A percentile compares a stretch with the other conserved stretches of the same genome.
These are phyloP conservation scores for Brassica nigra DNA, from an alignment of 345 rosid species.

Conservation along the genomic window DNA sequence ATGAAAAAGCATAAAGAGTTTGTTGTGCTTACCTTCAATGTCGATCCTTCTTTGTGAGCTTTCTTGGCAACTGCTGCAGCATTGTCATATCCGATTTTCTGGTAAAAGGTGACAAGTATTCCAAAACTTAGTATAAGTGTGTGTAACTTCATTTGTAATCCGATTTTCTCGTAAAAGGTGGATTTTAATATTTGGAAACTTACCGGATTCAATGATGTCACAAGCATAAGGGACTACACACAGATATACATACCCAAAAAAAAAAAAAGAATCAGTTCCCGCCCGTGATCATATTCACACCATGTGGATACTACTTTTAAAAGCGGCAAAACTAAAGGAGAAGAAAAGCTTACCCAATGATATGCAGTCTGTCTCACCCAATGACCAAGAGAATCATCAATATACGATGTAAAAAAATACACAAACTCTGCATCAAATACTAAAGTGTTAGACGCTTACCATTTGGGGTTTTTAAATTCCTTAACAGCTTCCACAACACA, in stretches of 20 bases:
- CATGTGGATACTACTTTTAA: constrained; percentile 21
- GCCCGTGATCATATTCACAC: background rate
- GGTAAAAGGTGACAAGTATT: constrained; percentile 29
- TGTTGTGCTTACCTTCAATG: constrained; percentile 69
- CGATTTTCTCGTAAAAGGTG: background rate
- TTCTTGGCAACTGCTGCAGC: constrained; percentile 99
- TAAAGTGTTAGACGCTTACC: too few relatives aligned
- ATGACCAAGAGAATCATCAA: too few relatives aligned
- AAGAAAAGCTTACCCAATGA: constrained; percentile 28
- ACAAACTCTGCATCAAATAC: too few relatives aligned
- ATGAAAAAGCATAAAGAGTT: constrained; percentile 8
- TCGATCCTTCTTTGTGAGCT: constrained; percentile 92
- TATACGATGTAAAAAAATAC: too few relatives aligned
- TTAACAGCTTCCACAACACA: too few relatives aligned
- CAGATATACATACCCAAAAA: background rate
- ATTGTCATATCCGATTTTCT: constrained; percentile 97
- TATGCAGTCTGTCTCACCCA: too few relatives aligned
- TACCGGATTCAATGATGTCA: constrained; percentile 96
- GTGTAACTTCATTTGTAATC: background rate
- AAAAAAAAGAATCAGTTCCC: constrained; percentile 12
- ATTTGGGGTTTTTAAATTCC: too few relatives aligned
- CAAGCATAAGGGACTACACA: constrained; percentile 89
- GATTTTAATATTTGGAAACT: constrained; percentile 41
- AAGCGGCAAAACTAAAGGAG: constrained; percentile 24
- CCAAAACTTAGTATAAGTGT: background rate